A percentile compares a stretch with the other conserved stretches of the same genome.
Conservation (phyloP, 2,329 filamentous ascomycete genomes). For the Cordyceps militaris region DNA sequence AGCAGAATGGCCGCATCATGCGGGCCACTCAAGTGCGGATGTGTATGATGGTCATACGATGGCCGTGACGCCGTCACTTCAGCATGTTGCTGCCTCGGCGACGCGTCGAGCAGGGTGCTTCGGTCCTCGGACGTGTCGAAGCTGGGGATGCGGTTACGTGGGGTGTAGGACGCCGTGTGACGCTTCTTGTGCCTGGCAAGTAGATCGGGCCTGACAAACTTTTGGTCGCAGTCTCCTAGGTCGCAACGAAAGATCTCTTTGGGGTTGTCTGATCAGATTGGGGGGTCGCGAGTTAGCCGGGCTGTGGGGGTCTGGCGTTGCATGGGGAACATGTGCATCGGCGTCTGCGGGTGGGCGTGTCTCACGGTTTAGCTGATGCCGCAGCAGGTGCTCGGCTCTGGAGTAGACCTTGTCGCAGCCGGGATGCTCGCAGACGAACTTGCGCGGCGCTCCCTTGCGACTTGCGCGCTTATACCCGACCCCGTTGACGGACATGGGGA, state of each 20-base stretch:
- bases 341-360: constrained; percentile 17
- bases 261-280: constrained; percentile 53
- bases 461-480: constrained; percentile 43
- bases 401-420: constrained; percentile 76
- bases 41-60: constrained; percentile 18
- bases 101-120: background rate
- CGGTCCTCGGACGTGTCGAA: constrained; percentile 32
- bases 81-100: background rate
- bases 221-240: constrained; percentile 64
- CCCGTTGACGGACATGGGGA: constrained; percentile 6
- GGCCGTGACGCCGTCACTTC: background rate
- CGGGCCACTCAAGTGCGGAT: constrained; percentile 29
- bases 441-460: constrained; percentile 41
- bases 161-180: constrained; percentile 49
- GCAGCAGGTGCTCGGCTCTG: constrained; percentile 71
- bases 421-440: constrained; percentile 58
- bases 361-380: constrained; percentile 77
- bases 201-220: constrained; percentile 73
- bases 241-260: constrained; percentile 76
- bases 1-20: constrained; percentile 41
- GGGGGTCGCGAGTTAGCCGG: constrained; percentile 4
- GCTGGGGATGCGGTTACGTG: constrained; percentile 43
- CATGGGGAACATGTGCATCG: constrained; percentile 5
- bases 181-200: constrained; percentile 62
- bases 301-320: constrained; percentile 14